phyloP scores from a whole-genome alignment of 2,329 filamentous ascomycete genomes.

The Eurotiales sp. region DNA sequence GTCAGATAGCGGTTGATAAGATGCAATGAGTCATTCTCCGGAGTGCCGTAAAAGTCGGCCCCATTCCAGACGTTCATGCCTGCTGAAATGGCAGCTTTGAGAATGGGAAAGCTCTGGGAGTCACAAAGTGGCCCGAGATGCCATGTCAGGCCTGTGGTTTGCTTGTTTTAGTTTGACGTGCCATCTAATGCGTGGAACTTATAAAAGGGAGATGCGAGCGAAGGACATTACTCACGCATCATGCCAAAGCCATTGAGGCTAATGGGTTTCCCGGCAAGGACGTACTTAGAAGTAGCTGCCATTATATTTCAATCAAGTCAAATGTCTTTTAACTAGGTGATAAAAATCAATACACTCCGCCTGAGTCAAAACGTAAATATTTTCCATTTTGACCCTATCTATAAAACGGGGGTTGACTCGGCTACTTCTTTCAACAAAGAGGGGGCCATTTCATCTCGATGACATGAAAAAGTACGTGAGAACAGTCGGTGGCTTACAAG shows the following conservation, averaged over 20 bases:
- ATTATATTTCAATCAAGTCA: background rate
- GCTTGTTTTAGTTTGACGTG: no score
- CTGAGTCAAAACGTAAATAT: no score
- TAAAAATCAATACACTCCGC: no score
- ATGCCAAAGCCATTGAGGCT: constrained; percentile 16
- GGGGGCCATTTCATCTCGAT: no score
- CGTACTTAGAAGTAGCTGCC: background rate
- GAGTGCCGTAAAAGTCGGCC: constrained; percentile 59
- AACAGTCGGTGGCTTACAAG: no score
- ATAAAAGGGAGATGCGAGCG: no score
- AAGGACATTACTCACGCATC: constrained; percentile 16
- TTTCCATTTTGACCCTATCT: no score
- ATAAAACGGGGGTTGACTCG: background rate
- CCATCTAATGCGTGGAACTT: no score
- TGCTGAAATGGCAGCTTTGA: constrained; percentile 51
- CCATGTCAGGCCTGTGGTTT: constrained; percentile 24
- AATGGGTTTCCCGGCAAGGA: constrained; percentile 15
- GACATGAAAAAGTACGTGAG: no score
- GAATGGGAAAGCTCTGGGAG: constrained; percentile 26
- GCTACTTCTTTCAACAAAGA: no score
- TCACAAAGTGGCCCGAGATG: constrained; percentile 16
- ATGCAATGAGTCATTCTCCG: constrained; percentile 56
- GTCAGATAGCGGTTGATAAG: constrained; percentile 61
- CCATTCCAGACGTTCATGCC: constrained; percentile 58
- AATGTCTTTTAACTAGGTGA: background rate